Base-by-base conservation (phyloP, 257 asterid genomes). In the Solanum piurae region DNA sequence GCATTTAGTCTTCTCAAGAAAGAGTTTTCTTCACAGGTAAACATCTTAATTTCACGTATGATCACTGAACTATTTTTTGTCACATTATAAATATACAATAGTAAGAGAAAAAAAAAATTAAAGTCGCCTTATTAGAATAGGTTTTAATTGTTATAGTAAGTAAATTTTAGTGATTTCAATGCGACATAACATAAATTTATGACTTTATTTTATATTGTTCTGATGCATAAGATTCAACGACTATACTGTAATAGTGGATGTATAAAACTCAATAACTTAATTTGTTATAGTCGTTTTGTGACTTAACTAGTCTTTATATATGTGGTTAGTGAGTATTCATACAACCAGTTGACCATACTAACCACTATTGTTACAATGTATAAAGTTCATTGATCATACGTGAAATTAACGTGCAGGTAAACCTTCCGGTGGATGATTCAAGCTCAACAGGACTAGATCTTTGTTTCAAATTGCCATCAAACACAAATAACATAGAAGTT, bases 381-480 rank as follows among this genome's bases (percentile, higher is more conserved):
- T 42, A 14, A 42, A 44, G 38, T 44, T 79, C 3, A 74, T 10
- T 74, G 44, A 16, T 21, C 11, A 9, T 44, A 44, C 10, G 66
- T 44, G 38, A 79, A 79, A 79, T 44, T 44, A 42, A 58, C 21
- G 1, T 27, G 0, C 95, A 94, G 84, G 55, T 91, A 87, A 58
- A 93, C 27, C 91, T 94, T 0, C 93, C 94, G 0, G 98, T 91
- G 46, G 95, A 93, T 31, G 90, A 91, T 0, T 90, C 95, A 2
- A 88, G 85, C 38, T 42, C 91, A 40, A 86, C 95, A 1, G 98
- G 98, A 14, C 94, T 96, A 2, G 98, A 95, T 10, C 89, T 95
- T 12, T 96, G 99, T 90, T 95, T 94, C 91, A 88, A 72, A 0
- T 88, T 96, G 37, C 94, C 98, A 20, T 34, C 93, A 0, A 64